These are phyloP conservation scores for Phlebiopsis gigantea DNA, from an alignment of 768 basidiomycete genomes.

Conservation along the genomic window DNA sequence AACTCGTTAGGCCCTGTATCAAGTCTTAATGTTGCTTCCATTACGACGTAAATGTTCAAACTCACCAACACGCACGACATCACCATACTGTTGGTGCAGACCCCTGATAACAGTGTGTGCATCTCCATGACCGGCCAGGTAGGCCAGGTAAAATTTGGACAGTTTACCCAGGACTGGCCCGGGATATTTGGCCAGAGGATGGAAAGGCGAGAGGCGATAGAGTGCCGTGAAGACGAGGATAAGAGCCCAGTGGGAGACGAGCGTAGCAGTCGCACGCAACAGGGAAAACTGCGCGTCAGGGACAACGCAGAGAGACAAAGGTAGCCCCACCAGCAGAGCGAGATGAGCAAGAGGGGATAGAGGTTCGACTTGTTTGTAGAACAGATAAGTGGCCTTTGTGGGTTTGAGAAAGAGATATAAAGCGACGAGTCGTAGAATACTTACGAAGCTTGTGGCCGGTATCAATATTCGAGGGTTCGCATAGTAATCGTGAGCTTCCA, in stretches of 20 bases:
- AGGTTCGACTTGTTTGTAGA: too few relatives aligned
- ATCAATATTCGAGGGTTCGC: too few relatives aligned
- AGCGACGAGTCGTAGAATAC: too few relatives aligned
- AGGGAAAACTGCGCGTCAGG: neutral
- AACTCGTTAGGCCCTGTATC: slow-evolving; percentile 11
- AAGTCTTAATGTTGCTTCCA: neutral
- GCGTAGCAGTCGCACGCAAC: neutral
- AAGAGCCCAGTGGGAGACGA: slow-evolving; percentile 25
- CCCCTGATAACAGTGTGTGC: slow-evolving; percentile 41
- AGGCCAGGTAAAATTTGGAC: slow-evolving; percentile 14
- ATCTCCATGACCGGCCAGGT: slow-evolving; percentile 11
- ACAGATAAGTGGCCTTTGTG: too few relatives aligned
- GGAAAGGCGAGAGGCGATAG: slow-evolving; percentile 22
- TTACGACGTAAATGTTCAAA: neutral
- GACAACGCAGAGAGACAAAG: too few relatives aligned
- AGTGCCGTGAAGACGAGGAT: slow-evolving; percentile 13
- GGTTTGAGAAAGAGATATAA: too few relatives aligned
- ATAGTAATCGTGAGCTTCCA: too few relatives aligned
- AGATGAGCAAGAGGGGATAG: neutral
- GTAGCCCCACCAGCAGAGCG: neutral
- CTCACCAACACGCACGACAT: slow-evolving; percentile 52
- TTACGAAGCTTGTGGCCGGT: too few relatives aligned
- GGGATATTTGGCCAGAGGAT: slow-evolving; percentile 22
- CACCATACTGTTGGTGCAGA: slow-evolving; percentile 51
- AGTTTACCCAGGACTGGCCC: slow-evolving; percentile 18